These are phyloP conservation scores for Verticillium longisporum DNA, from an alignment of 2,329 filamentous ascomycete genomes.

Conservation along the genomic window DNA sequence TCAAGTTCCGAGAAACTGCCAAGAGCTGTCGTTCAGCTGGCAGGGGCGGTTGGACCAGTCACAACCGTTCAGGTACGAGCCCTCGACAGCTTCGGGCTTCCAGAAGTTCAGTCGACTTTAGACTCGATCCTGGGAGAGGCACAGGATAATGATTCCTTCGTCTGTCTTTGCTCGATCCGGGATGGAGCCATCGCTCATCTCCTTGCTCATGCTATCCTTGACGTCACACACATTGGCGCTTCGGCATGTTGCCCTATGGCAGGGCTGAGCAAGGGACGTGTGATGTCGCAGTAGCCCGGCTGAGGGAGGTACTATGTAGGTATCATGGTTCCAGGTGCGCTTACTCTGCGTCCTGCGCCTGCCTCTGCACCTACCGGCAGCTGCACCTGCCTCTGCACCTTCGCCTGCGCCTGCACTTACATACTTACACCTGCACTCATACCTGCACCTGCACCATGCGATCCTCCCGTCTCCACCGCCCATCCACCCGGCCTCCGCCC, in stretches of 20 bases:
- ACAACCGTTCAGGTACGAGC: neutral
- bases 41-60: neutral
- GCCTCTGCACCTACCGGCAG: neutral
- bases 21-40: neutral
- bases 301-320: neutral
- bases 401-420: neutral
- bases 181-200: neutral
- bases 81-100: neutral
- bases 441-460: neutral
- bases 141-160: neutral
- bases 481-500: neutral
- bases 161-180: neutral
- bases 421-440: neutral
- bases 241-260: neutral
- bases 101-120: neutral
- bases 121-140: neutral
- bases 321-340: neutral
- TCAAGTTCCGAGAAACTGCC: neutral
- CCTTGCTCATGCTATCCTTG: neutral
- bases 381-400: constrained; percentile 1
- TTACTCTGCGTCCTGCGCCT: neutral
- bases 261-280: neutral
- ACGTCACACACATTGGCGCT: neutral
- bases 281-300: neutral
- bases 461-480: neutral